Base-by-base conservation (phyloP, 2,329 filamentous ascomycete species). In the Pseudogymnoascus sp. region DNA sequence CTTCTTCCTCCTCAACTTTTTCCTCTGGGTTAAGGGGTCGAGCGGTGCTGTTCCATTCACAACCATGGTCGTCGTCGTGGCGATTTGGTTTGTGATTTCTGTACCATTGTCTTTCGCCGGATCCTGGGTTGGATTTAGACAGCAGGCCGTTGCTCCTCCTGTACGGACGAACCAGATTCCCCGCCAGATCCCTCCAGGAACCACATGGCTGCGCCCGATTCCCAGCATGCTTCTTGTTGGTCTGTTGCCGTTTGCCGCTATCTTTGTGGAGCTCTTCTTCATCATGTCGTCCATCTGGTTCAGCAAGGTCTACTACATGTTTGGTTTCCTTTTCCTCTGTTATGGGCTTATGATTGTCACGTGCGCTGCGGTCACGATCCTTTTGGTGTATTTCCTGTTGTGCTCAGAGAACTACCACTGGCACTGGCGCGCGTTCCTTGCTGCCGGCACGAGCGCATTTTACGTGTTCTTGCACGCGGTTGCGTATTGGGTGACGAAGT, bases 221-320 rank as follows among this genome's bases (percentile, higher is more conserved):
- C 95, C 95, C 1, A 96, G 90, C 67, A 93, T 96, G 84, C 83
- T 97, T 14, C 83, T 97, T 21, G 93, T 96, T 23, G 95, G 95
- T 61, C 87, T 97, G 60, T 82, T 97, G 25, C 95, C 95, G 0
- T 99, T 99, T 71, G 92, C 90, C 55, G 93, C 95, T 65, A 97
- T 99, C 73, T 97, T 97, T 68, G 93, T 97, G 55, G 95, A 99
- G 78, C 86, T 99, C 2, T 97, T 96, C 82, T 97, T 97, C 77
- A 97, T 99, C 80, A 96, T 99, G 91, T 96, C 88, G 78, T 96
- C 91, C 25, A 93, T 99, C 73, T 99, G 95, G 95, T 96, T 96
- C 77, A 93, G 88, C 80, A 91, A 95, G 77, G 95, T 99, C 68
- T 99, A 99, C 82, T 99, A 99, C 83, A 99, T 99, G 95, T 99